Evolutionary conservation across 805 yeast species (phyloP).

Genomic region (Suhomyces faveliae): DNA sequence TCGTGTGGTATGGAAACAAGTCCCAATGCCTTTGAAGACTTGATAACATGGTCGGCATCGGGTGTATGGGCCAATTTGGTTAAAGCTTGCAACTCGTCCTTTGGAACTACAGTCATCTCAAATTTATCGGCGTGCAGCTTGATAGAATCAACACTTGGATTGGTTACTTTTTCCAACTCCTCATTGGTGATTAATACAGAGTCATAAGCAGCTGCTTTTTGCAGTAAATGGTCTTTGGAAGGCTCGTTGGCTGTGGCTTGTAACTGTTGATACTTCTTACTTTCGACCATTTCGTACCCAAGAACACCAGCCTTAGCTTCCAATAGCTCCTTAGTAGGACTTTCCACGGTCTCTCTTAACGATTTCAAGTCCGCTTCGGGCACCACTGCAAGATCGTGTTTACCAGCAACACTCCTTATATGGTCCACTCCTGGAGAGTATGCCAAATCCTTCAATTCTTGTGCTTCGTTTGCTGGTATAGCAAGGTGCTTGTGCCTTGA

Average conservation of each 20-base stretch:
- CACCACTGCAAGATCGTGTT: conserved; percentile 7
- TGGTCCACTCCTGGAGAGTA: conserved; percentile 15
- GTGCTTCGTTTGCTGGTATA: not conserved
- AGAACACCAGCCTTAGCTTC: conserved; percentile 14
- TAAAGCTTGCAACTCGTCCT: conserved; percentile 2
- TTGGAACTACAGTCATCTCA: conserved; percentile 7
- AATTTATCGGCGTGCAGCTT: conserved; percentile 10
- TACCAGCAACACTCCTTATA: conserved; percentile 8
- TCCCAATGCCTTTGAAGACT: conserved; percentile 3
- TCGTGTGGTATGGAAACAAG: conserved; percentile 13
- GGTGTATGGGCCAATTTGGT: conserved; percentile 11
- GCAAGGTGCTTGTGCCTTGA: conserved; percentile 7
- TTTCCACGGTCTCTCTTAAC: conserved; percentile 14
- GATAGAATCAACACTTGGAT: conserved; percentile 12
- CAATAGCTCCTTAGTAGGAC: conserved; percentile 17
- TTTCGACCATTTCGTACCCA: conserved; percentile 12
- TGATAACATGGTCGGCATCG: conserved; percentile 6
- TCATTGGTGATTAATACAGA: conserved; percentile 2
- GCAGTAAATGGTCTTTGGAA: conserved; percentile 2
- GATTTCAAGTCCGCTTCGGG: conserved; percentile 5
- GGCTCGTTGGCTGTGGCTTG: not conserved
- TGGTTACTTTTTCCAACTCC: conserved; percentile 6
- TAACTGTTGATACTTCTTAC: conserved; percentile 13
- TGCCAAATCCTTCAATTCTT: conserved; percentile 4
- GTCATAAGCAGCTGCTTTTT: not conserved